Percentiles rank a stretch among this genome's conserved stretches.
Conservation (phyloP, 1,284 basidiomycete genomes). For the Mycena sp. region DNA sequence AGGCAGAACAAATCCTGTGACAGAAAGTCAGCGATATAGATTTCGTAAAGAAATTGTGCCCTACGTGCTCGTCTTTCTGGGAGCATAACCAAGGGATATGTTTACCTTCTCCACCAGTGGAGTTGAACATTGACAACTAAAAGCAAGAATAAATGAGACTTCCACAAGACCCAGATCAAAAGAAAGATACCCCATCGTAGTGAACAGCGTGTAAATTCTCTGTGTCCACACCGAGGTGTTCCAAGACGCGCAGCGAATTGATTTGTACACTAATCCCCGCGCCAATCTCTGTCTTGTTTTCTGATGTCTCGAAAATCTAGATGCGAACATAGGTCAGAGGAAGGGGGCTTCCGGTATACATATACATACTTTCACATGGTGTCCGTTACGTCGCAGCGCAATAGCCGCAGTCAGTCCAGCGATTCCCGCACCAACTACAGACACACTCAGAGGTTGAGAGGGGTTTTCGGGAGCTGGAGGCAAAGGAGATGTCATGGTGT, state of each 20-base stretch:
- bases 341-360: not conserved
- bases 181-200: not conserved
- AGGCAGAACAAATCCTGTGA: conserved; percentile 13
- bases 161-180: not conserved
- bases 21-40: not conserved
- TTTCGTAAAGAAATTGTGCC: too few relatives aligned
- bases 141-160: too few relatives aligned
- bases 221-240: conserved; percentile 6
- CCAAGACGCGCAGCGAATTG: conserved; percentile 13
- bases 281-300: conserved; percentile 21
- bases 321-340: too few relatives aligned
- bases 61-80: too few relatives aligned
- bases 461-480: too few relatives aligned
- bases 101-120: too few relatives aligned
- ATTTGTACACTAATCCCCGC: conserved; percentile 4
- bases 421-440: conserved; percentile 28
- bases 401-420: conserved; percentile 24
- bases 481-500: too few relatives aligned
- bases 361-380: conserved; percentile 15
- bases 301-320: conserved; percentile 12
- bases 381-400: conserved; percentile 17
- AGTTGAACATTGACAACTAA: too few relatives aligned
- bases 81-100: not conserved
- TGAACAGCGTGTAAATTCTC: conserved; percentile 5
- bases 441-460: conserved; percentile 3